Evolutionary conservation across 306 rosid species (phyloP), one percentile per base, ranked within the genome.

Genomic region (Morella rubra): DNA sequence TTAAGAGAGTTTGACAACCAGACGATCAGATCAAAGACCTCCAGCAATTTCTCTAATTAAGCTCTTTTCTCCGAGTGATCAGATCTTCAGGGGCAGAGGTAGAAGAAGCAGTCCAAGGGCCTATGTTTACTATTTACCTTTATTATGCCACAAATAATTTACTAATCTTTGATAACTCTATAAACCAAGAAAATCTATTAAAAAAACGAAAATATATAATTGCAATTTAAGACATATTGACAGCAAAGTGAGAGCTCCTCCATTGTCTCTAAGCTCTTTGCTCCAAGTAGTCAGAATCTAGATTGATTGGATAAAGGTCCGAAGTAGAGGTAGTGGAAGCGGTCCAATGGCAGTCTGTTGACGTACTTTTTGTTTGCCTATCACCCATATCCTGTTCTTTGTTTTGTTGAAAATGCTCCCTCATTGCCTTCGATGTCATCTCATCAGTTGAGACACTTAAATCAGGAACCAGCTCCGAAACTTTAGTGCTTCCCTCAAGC

Each of bases 401-500:
- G 27, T 1, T n/a, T 16, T 55, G 50, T 64, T 58, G 54, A 69
- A 73, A 79, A 72, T 67, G 81, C 20, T 74, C 16, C 75, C 83
- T 71, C 76, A 84, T 58, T 41, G 45, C 66, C 45, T 51, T 71
- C n/a, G 44, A 62, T 27, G 22, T 72, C 19, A 72, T 73, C 50
- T 77, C 87, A 69, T 71, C 62, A 50, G 20, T 53, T 5, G 65
- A 24, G 8, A 73, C 47, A 32, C 44, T 55, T 5, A 69, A 47
- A 69, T 81, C 67, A 12, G 41, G 55, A 22, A 58, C 71, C 44
- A 77, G 6, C 40, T 78, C 87, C 37, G 79, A 49, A 41, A 81
- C 60, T 32, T 44, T 62, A 64, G 24, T 27, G 19, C 27, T 53
- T 40, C 90, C 88, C 72, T 84, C 88, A n/a, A 87, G 80, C 79